Base-by-base conservation (phyloP, 345 rosid species). In the Eucalyptus shirleyi region DNA sequence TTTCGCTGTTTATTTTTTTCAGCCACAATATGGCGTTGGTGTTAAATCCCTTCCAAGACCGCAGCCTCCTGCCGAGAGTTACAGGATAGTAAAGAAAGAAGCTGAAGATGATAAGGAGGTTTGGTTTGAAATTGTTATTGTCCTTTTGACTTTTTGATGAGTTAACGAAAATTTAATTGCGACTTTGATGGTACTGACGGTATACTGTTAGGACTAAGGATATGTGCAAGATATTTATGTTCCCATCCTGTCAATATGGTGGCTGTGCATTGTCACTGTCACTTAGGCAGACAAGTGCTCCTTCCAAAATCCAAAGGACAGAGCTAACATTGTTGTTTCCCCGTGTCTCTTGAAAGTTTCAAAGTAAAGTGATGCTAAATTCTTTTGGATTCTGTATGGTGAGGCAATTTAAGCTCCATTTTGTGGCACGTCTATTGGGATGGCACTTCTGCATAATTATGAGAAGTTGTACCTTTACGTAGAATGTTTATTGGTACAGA, bases 41-140 rank as follows among this genome's bases (percentile, higher is more conserved):
- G 90, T 91, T 90, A 96, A 92, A 90, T 91, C 94, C 91, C 95
- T 98, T 72, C 98, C 99, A 21, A 95, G 93, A 89, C 99, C 99
- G 51, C 91, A 92, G 91, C 97, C 99, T 30, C 51, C 89, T 55
- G 87, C 67, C 11, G 96, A 95, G 56, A 53, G 89, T 90, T 91
- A 89, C 88, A 83, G 89, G n/a, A 92, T 90, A 45, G 88, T 89
- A 87, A 87, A 89, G 47, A 91, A 91, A 72, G 96, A 93, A 89
- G 92, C 89, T 55, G 89, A 50, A 37, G 93, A 92, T 77, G 96
- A 95, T 32, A 90, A 94, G 26, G 90, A 92, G 88, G 95, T 87
- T 40, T 50, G 51, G 77, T 34, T 72, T 34, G 44, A 65, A 49
- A 47, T 50, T 50, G 55, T 49, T 59, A 3, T 77, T 21, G 23